These are phyloP conservation scores for Mycena crocata DNA, from an alignment of 768 basidiomycete species.

Conservation along the genomic window DNA sequence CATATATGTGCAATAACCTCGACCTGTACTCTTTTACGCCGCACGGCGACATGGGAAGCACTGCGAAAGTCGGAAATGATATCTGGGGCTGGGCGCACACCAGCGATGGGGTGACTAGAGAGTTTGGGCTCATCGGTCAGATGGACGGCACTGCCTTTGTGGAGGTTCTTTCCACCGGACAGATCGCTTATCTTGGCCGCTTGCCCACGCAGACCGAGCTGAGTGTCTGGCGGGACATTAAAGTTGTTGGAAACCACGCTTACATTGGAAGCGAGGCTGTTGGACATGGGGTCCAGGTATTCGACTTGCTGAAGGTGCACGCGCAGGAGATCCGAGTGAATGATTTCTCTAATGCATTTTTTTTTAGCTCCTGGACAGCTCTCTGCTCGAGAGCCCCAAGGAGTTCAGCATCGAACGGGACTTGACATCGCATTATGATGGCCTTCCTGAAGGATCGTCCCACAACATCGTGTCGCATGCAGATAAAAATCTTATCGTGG, in stretches of 20 bases:
- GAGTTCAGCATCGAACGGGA: slow-evolving; percentile 33
- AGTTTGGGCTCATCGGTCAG: slow-evolving; percentile 30
- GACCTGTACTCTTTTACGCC: slow-evolving; percentile 32
- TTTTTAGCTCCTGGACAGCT: slow-evolving; percentile 30
- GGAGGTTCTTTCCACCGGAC: slow-evolving; percentile 25
- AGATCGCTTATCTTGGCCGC: slow-evolving; percentile 39
- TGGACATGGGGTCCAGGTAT: slow-evolving; percentile 43
- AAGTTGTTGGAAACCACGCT: slow-evolving; percentile 38
- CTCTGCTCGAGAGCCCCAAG: slow-evolving; percentile 33
- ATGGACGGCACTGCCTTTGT: slow-evolving; percentile 32
- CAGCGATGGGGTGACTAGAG: slow-evolving; percentile 12
- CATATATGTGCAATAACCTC: slow-evolving; percentile 28
- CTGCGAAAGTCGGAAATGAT: slow-evolving; percentile 24
- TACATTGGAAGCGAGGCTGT: slow-evolving; percentile 44
- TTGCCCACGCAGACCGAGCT: slow-evolving; percentile 37
- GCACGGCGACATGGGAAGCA: slow-evolving; percentile 22
- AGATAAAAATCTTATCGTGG: slow-evolving; percentile 36
- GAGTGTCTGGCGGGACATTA: slow-evolving; percentile 43
- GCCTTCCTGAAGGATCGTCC: slow-evolving; percentile 40
- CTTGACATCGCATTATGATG: slow-evolving; percentile 34
- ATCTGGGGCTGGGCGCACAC: slow-evolving; percentile 30
- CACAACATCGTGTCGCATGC: slow-evolving; percentile 44
- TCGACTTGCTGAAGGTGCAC: slow-evolving; percentile 41
- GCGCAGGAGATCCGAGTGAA: too few species aligned
- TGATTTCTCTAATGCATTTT: too few species aligned